Evolutionary conservation across 306 rosid genomes (phyloP).

Genomic region (Pyrus betulifolia): DNA sequence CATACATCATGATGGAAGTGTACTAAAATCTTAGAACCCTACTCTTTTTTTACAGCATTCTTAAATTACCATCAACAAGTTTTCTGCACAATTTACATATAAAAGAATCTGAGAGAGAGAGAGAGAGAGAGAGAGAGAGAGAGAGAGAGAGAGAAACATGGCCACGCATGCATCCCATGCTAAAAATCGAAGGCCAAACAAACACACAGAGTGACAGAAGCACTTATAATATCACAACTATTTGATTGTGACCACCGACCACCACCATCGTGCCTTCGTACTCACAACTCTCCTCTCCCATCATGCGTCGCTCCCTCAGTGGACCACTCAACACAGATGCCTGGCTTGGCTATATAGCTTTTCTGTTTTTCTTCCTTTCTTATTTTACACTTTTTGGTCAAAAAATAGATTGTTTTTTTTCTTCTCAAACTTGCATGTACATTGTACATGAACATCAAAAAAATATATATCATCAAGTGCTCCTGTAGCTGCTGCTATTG

Average conservation of each 20-base stretch:
- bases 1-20: not conserved
- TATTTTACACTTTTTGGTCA: not conserved
- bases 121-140: not conserved
- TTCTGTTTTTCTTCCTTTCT: not conserved
- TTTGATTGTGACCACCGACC: conserved; percentile 35
- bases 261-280: conserved; percentile 25
- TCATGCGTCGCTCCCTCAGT: not conserved
- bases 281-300: conserved; percentile 23
- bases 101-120: too few species aligned
- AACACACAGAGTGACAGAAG: not conserved
- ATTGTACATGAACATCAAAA: not conserved
- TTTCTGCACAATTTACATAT: too few species aligned
- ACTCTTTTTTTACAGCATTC: not conserved
- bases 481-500: not conserved
- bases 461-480: not conserved
- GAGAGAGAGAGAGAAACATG: not conserved
- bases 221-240: not conserved
- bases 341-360: not conserved
- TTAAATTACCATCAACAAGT: not conserved
- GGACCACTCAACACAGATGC: conserved; percentile 14
- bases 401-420: not conserved
- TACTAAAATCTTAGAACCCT: not conserved
- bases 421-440: not conserved
- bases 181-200: not conserved
- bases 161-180: not conserved